A percentile compares a stretch with the other conserved stretches of the same genome.
These are phyloP conservation scores for Zalerion maritima DNA, from an alignment of 495 filamentous ascomycete species.

Conservation along the genomic window DNA sequence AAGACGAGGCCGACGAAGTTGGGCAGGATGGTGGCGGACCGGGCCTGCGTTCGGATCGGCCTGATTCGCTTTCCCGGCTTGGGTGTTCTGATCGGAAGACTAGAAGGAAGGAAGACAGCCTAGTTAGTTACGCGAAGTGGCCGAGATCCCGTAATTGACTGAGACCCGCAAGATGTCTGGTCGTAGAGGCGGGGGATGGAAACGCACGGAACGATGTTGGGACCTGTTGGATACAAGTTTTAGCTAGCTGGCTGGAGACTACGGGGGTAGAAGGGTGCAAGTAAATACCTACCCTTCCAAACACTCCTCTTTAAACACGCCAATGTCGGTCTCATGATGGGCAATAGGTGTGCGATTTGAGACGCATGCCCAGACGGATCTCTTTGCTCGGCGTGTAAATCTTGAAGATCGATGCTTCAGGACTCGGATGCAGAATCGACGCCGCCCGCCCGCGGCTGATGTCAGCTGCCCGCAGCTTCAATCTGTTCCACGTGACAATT, in stretches of 20 bases:
- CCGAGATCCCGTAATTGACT: not conserved
- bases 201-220: conserved; percentile 59
- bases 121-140: conserved; percentile 6
- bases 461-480: no score
- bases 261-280: not conserved
- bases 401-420: no score
- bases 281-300: no score
- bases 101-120: conserved; percentile 12
- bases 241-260: not conserved
- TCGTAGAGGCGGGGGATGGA: not conserved
- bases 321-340: no score
- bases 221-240: conserved; percentile 38
- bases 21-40: conserved; percentile 83
- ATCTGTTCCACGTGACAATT: no score
- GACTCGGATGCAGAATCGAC: no score
- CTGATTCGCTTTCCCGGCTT: conserved; percentile 44
- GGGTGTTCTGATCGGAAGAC: conserved; percentile 49
- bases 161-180: not conserved
- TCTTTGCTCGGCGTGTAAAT: no score
- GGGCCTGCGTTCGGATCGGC: conserved; percentile 79
- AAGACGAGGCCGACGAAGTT: conserved; percentile 92
- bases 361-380: no score
- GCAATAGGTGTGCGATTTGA: no score
- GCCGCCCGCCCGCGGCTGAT: no score
- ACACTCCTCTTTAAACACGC: no score